These are phyloP conservation scores for Lactifluus subvellereus DNA, from an alignment of 768 basidiomycete genomes.

Conservation along the genomic window DNA sequence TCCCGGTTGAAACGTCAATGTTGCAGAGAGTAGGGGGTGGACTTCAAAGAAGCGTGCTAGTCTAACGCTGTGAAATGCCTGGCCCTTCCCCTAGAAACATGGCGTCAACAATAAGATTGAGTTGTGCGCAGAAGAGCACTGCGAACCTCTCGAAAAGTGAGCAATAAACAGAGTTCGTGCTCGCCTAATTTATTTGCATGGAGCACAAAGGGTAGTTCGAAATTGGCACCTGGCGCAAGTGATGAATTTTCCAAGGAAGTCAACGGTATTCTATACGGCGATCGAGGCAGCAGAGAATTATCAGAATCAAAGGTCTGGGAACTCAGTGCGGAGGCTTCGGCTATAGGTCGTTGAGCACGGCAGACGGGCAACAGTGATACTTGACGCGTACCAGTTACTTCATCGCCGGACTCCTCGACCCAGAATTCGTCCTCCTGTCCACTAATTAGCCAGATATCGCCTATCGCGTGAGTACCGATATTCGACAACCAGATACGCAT, in stretches of 20 bases:
- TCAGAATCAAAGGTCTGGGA: conserved; percentile 40
- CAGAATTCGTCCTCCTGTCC: conserved; percentile 60
- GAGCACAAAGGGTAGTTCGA: conserved; percentile 48
- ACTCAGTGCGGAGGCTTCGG: conserved; percentile 17
- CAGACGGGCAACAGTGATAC: conserved; percentile 3
- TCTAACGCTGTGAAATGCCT: conserved; percentile 53
- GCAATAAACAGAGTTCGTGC: conserved; percentile 52
- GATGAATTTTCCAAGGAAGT: conserved; percentile 26
- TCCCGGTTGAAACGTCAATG: conserved; percentile 47
- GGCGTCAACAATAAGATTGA: background rate
- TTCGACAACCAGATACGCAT: conserved; percentile 61
- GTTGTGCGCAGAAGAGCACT: background rate
- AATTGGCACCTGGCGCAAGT: conserved; percentile 44
- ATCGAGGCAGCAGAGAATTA: conserved; percentile 47
- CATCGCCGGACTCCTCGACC: conserved; percentile 34
- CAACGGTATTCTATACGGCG: conserved; percentile 45
- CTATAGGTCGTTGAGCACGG: background rate
- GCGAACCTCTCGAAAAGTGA: conserved; percentile 61
- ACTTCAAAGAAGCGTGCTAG: conserved; percentile 55
- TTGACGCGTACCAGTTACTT: conserved; percentile 5
- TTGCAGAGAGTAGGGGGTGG: conserved; percentile 49
- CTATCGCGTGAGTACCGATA: conserved; percentile 50
- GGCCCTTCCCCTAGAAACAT: conserved; percentile 38
- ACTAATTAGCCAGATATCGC: conserved; percentile 66
- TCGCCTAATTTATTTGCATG: conserved; percentile 46